These are phyloP conservation scores for Arthrobotrys sinensis DNA, from an alignment of 2,329 filamentous ascomycete species.

Conservation along the genomic window DNA sequence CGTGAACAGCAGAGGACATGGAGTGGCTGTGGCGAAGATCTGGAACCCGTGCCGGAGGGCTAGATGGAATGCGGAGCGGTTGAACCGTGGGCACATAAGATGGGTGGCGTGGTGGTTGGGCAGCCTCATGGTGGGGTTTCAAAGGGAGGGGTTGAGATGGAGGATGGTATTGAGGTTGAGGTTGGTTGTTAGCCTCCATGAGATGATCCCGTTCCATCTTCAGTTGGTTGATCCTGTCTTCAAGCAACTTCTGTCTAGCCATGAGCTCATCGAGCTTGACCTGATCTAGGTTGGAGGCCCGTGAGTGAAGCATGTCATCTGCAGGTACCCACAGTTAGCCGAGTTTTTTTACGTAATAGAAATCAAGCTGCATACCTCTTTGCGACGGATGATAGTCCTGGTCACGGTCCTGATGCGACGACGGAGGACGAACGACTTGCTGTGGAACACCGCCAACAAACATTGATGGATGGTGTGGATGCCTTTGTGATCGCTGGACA, in stretches of 20 bases:
- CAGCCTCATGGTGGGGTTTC: constrained; percentile 42
- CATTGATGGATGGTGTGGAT: constrained; percentile 36
- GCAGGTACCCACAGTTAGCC: constrained; percentile 36
- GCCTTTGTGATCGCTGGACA: constrained; percentile 25
- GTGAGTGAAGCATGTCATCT: constrained; percentile 59
- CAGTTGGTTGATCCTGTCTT: constrained; percentile 58
- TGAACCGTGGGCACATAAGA: constrained; percentile 19
- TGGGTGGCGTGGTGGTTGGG: constrained; percentile 17
- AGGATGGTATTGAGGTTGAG: background rate
- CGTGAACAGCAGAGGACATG: constrained; percentile 40
- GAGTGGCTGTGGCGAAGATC: constrained; percentile 38
- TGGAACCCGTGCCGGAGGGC: constrained; percentile 19
- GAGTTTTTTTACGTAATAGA: constrained; percentile 43
- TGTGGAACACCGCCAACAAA: constrained; percentile 48
- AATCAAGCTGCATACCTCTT: constrained; percentile 50
- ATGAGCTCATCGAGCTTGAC: constrained; percentile 58
- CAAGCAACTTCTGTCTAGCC: constrained; percentile 51
- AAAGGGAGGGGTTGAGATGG: constrained; percentile 23
- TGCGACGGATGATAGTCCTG: constrained; percentile 53
- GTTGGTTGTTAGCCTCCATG: constrained; percentile 40
- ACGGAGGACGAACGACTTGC: constrained; percentile 30
- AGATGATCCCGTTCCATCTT: constrained; percentile 56
- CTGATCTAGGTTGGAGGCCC: constrained; percentile 54
- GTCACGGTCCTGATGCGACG: constrained; percentile 30
- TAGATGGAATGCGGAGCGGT: constrained; percentile 41